Percentiles rank a stretch among this genome's conserved stretches.
These are phyloP conservation scores for Botryotinia narcissicola DNA, from an alignment of 2,329 filamentous ascomycete species.

Conservation along the genomic window DNA sequence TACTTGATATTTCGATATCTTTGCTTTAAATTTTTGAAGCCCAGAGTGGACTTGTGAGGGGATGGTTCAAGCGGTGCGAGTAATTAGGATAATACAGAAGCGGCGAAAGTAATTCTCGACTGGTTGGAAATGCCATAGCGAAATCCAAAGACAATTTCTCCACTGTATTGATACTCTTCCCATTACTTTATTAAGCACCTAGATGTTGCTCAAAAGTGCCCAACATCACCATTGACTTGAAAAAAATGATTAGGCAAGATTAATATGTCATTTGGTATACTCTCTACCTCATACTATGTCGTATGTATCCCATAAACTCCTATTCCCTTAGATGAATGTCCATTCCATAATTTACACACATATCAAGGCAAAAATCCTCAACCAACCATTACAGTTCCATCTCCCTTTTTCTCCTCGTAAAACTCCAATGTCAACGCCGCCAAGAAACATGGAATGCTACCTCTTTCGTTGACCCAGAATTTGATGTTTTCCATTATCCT, in stretches of 20 bases:
- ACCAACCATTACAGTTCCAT: constrained; percentile 32
- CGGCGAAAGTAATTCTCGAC: background rate
- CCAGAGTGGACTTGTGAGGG: background rate
- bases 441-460: constrained; percentile 89
- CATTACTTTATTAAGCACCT: accelerated
- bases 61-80: background rate
- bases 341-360: background rate
- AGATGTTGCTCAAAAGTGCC: background rate
- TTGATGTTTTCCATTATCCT: constrained; percentile 84
- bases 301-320: constrained; percentile 1
- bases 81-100: background rate
- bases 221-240: background rate
- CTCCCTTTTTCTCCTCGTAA: constrained; percentile 61
- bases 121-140: background rate
- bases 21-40: background rate
- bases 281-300: background rate
- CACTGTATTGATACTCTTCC: background rate
- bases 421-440: constrained; percentile 91
- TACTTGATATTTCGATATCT: background rate
- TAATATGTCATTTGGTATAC: background rate
- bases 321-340: background rate
- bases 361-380: background rate
- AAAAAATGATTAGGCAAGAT: background rate
- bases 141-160: background rate
- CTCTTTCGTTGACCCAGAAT: constrained; percentile 94